Base-by-base conservation (phyloP, 306 rosid species). In the Pterocarpus macrocarpus region DNA sequence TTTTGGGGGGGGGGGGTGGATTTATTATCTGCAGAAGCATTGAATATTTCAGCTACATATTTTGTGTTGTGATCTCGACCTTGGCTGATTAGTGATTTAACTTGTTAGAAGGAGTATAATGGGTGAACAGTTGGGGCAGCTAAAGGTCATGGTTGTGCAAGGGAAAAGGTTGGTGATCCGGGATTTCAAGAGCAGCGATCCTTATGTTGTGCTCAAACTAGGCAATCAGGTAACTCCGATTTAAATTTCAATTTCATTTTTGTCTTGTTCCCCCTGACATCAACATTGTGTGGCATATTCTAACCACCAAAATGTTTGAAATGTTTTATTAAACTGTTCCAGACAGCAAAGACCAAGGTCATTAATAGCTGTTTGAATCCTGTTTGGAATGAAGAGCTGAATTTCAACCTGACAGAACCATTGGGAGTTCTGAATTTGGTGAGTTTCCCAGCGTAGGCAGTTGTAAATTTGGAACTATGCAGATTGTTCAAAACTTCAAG, bases 141-240 rank as follows among this genome's bases (percentile, higher is more conserved):
- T 95, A 9, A 95, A 95, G 84, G 93, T 95, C 43, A 83, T 55
- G 43, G 90, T 93, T 78, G 89, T 92, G 81, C 92, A 90, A 89
- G 99, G 99, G 58, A 93, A 85, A 80, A 81, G 86, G 79, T 88
- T 95, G 69, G 99, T 86, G 17, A 92, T 95, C 82, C 89, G 99
- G n/a, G 99, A 95, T 86, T 95, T 95, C 90, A 95, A 85, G 90
- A 93, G 85, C 66, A 95, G 99, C 71, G 99, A 95, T 90, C 98
- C 99, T 79, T 95, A 95, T 87, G 99, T 95, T 80, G 88, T 95
- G 68, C 91, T 93, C 86, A 95, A 95, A 90, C 69, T 93, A 69
- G 97, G 94, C 50, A 88, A 86, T 84, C 99, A 92, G 98, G 99
- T 93, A 55, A 43, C 7, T 73, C 50, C 1, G 52, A 75, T 74